Evolutionary conservation across 2,329 filamentous ascomycete species (phyloP), one percentile per base, ranked within the genome.

Genomic region (Botrytis byssoidea): DNA sequence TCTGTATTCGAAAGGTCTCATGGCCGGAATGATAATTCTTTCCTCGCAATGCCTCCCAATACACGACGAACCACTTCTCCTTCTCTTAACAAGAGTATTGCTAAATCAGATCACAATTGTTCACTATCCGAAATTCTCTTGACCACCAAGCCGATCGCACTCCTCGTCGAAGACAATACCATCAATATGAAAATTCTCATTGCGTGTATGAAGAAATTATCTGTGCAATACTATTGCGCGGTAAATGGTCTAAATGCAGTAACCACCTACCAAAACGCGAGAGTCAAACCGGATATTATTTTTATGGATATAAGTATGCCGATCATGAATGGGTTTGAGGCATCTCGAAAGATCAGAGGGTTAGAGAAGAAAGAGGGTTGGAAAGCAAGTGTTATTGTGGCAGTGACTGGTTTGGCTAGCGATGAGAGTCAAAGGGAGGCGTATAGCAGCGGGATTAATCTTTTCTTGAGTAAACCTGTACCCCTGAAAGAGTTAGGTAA

Each of bases 231-330:
- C n/a, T 80, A 80, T 42, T 79, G 79, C 3, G 75, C 75, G n/a
- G 55, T 61, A 16, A 73, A 76, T 74, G 75, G 75, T 25, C 40
- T 40, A 9, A 35, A 68, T 32, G 75, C 75, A 18, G 51, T 75
- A 1, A 35, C 73, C 14, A 65, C 65, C 25, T 76, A 68, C 16
- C 46, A 61, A 40, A 73, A 29, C 14, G 61, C 57, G 20, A 60
- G 42, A 22, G 60, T 48, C 3, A 73, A 64, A 40, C 73, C 69
- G 51, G 81, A 82, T 35, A 81, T 85, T 44, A 81, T 86, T 6
- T 81, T 86, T 22, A 87, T 87, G 84, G 87, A 88, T 74, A 82
- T 88, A 8, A 84, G 84, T 73, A 88, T 88, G 87, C 86, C 86
- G 0, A 81, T 87, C 9, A 85, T 88, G 81, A 83, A 88, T 73